Evolutionary conservation across 306 rosid species (phyloP), one percentile per base, ranked within the genome.

Genomic region (Lathyrus oleraceus): DNA sequence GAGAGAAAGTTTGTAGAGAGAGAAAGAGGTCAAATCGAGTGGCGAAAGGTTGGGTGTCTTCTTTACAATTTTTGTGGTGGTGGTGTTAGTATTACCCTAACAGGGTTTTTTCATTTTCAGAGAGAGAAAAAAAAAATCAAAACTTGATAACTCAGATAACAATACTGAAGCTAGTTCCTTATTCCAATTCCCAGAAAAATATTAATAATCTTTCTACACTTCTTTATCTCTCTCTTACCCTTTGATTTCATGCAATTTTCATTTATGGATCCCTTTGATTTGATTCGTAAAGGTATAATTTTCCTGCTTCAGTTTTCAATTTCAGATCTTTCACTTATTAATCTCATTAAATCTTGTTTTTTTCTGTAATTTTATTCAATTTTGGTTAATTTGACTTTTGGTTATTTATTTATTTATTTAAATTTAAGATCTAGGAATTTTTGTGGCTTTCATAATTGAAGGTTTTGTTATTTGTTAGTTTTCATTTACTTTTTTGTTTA

Each of bases 241-340:
- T 52, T 73, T 72, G 60, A 79, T 76, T 82, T 85, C 59, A 49
- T 66, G 76, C 67, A n/a, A 67, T 68, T 58, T 68, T 58, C 62
- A 42, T 76, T 49, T 23, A 94, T 94, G 98, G 97, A 85, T 87
- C 84, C 94, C 61, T 85, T 86, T 71, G 90, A 88, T 84, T 88
- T 88, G 90, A 75, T 94, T 77, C 91, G 97, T n/a, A 84, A 88
- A 88, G 97, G 97, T 93, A 74, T 66, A 53, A 1, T 15, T 20
- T 19, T 74, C 3, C 6, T 49, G 19, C 4, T 1, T 3, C 20
- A 19, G 2, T 23, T 23, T 71, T 20, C 38, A 28, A 52, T 71
- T 32, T 45, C 67, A 77, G 90, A 92, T 79, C 89, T 86, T 79
- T 75, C 58, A 54, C 76, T 56, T 70, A 15, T 36, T 53, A 58